Evolutionary conservation across 352 stramenopile genomes (phyloP).

Genomic region (Globisporangium cederbergense): DNA sequence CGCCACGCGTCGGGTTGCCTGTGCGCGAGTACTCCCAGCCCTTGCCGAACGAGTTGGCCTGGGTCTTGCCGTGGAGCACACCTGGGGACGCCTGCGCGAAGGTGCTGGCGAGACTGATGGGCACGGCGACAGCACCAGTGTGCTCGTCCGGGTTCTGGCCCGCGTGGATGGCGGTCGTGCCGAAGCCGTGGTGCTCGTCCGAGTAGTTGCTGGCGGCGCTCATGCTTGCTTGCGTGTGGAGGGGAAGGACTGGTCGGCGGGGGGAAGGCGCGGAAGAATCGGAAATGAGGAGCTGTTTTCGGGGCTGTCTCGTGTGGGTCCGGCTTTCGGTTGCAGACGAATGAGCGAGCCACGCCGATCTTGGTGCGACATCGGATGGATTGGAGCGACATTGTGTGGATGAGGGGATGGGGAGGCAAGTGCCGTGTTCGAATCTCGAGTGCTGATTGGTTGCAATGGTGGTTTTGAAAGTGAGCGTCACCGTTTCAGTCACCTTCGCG

Average conservation of each 20-base stretch:
- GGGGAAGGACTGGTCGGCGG: conserved; percentile 2
- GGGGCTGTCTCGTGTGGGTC: neutral
- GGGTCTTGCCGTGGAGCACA: conserved; percentile 68
- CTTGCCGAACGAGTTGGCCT: conserved; percentile 91
- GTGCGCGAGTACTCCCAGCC: conserved; percentile 95
- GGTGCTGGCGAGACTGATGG: conserved; percentile 91
- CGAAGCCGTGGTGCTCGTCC: conserved; percentile 81
- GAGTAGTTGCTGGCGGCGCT: conserved; percentile 52
- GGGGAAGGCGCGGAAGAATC: conserved; percentile 3
- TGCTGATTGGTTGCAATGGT: conserved; percentile 1
- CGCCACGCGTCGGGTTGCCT: conserved; percentile 94
- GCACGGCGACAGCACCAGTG: conserved; percentile 80
- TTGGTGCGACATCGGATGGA: conserved; percentile 1
- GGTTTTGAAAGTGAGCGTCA: conserved; percentile 5
- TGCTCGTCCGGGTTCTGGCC: conserved; percentile 74
- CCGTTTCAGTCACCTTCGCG: conserved; percentile 5
- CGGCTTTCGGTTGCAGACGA: conserved; percentile 2
- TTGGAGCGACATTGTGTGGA: neutral
- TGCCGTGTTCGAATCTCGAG: neutral
- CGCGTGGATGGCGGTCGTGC: conserved; percentile 81
- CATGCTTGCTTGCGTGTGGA: conserved; percentile 22
- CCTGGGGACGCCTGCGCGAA: conserved; percentile 81
- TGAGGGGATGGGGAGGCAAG: neutral
- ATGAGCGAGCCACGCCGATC: neutral
- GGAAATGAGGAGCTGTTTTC: conserved; percentile 12